Evolutionary conservation across 2,329 filamentous ascomycete genomes (phyloP).

Genomic region (Hymenoscyphus linearis): DNA sequence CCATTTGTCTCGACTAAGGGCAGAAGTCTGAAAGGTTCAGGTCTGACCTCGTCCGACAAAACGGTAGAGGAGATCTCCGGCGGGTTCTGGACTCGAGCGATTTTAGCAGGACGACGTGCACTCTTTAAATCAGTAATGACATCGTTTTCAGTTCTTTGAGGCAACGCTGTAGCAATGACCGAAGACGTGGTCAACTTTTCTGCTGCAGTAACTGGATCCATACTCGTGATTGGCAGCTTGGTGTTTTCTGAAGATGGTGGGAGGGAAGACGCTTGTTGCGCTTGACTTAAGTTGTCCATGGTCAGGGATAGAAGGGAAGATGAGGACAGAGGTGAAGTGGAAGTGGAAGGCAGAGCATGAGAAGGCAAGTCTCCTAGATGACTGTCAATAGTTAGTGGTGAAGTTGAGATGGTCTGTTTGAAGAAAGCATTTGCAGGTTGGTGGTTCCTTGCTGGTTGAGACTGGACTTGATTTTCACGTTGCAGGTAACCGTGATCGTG

Average conservation of each 20-base stretch:
- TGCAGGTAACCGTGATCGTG: background rate
- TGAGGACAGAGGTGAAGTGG: background rate
- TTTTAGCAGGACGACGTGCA: background rate
- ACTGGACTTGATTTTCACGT: background rate
- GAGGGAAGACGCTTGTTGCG: background rate
- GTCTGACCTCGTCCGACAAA: background rate
- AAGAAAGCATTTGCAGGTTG: background rate
- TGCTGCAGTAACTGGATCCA: background rate
- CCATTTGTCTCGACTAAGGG: background rate
- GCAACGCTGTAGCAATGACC: constrained; percentile 16
- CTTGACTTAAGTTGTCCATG: too few relatives aligned
- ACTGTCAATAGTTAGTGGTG: background rate
- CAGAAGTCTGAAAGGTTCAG: background rate
- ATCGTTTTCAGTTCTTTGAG: constrained; percentile 24
- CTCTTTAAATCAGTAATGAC: constrained; percentile 29
- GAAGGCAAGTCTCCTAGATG: background rate
- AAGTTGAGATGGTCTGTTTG: background rate
- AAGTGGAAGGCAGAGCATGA: background rate
- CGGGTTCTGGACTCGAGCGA: background rate
- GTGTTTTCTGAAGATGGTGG: background rate
- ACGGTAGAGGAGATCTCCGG: background rate
- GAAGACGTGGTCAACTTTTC: constrained; percentile 1
- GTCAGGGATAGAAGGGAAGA: background rate
- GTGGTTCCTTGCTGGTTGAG: background rate
- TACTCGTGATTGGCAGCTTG: background rate